Evolutionary conservation across 2,329 filamentous ascomycete species (phyloP).

Genomic region (Eurotiales sp.): DNA sequence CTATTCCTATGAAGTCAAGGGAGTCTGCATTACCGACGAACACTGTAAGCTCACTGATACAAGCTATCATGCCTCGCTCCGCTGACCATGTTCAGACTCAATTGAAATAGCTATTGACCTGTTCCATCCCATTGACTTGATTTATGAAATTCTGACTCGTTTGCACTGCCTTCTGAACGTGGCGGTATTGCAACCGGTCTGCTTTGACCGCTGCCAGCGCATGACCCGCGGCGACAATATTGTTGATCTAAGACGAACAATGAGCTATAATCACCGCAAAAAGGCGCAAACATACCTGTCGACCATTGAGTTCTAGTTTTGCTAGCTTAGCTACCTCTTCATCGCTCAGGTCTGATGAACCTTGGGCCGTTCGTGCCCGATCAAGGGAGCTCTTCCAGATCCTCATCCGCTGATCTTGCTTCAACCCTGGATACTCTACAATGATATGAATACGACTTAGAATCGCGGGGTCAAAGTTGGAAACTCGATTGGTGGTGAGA

Average conservation of each 20-base stretch:
- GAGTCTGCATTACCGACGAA: no score
- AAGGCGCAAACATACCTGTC: conserved; percentile 4
- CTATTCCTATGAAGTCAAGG: no score
- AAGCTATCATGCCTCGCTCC: neutral
- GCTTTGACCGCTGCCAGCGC: conserved; percentile 3
- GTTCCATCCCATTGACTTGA: neutral
- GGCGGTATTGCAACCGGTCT: conserved; percentile 2
- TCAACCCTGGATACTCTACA: conserved; percentile 1
- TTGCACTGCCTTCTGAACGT: conserved; percentile 8
- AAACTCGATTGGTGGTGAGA: conserved; percentile 39
- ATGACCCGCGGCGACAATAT: conserved; percentile 1
- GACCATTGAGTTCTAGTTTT: conserved; percentile 1
- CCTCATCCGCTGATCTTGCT: conserved; percentile 5
- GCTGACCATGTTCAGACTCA: neutral
- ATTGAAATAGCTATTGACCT: conserved; percentile 8
- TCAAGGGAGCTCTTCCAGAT: conserved; percentile 4
- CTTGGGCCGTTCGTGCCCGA: neutral
- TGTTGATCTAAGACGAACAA: conserved; percentile 5
- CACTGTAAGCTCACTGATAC: no score
- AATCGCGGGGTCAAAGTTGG: conserved; percentile 11
- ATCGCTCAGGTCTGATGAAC: neutral
- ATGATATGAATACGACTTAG: conserved; percentile 8
- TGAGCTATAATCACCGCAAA: neutral
- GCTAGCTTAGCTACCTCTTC: conserved; percentile 1
- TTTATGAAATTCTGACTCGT: conserved; percentile 9